Base-by-base conservation (phyloP, 78 protist species). In the Dictyostelium capitatum region DNA sequence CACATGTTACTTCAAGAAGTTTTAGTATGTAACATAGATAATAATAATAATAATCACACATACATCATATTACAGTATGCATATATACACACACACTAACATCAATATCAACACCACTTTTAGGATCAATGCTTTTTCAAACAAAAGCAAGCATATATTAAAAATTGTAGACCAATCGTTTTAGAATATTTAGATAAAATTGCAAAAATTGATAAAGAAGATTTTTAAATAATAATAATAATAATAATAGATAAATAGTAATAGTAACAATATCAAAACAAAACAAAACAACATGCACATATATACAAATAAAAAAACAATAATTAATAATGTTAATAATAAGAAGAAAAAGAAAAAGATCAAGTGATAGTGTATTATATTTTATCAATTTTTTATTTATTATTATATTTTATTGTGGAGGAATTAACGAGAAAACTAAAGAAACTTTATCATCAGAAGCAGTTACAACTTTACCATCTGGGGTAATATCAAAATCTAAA, bases 361-460 rank as follows among this genome's bases (percentile, higher is more conserved):
- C 43, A 37, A 37, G 19, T 54, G 62, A 54, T 3, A 3, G 2
- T n/a, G n/a, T 3, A 15, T 4, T 53, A 15, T 53, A 53, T 37
- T 37, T 37, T 37, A 37, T 37, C 43, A 37, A 37, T 37, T 37
- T 37, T 37, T 37, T 25, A 28, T 48, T 28, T 75, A 48, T 43
- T 50, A 3, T n/a, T 75, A 50, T n/a, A 37, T 37, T 48, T 7
- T 19, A 50, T 83, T 32, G 91, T 72, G 53, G 80, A 54, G 56
- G 92, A 30, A 19, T 37, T 30, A 62, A 75, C 74, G 87, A 75
- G 67, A 82, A 90, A 32, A 90, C 78, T 54, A 90, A 78, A 53
- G 83, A 59, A 32, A 83, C 95, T 81, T 90, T 82, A 78, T 90
- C 95, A 81, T 90, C 95, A 50, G 79, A 67, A 14, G 89, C 89